These are phyloP conservation scores for Chalciporus sp. DNA, from an alignment of 1,284 basidiomycete species.

Conservation along the genomic window DNA sequence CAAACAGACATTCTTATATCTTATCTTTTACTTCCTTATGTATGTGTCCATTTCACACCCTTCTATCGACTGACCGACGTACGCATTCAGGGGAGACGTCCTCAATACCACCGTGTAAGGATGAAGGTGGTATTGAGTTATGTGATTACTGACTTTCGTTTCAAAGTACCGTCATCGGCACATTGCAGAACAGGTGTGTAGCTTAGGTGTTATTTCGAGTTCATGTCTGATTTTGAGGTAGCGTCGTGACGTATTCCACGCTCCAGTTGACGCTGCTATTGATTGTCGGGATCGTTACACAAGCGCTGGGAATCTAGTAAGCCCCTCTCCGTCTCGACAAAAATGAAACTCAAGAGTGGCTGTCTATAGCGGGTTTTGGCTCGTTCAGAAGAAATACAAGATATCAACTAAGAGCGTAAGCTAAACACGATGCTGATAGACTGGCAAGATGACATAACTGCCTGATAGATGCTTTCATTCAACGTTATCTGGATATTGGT, in stretches of 20 bases:
- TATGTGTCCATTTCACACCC: conserved; percentile 31
- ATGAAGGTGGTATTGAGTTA: too few relatives aligned
- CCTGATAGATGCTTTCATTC: conserved; percentile 64
- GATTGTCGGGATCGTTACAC: conserved; percentile 76
- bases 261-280: conserved; percentile 69
- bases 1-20: conserved; percentile 77
- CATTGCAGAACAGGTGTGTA: conserved; percentile 72
- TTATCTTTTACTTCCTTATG: conserved; percentile 80
- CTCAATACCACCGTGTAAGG: conserved; percentile 78
- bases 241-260: conserved; percentile 68
- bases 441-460: not conserved
- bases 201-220: not conserved
- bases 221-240: conserved; percentile 7
- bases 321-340: conserved; percentile 18
- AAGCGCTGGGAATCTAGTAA: conserved; percentile 77
- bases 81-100: conserved; percentile 73
- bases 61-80: not conserved
- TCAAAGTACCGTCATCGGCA: conserved; percentile 79
- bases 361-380: conserved; percentile 67
- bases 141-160: too few relatives aligned
- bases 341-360: not conserved
- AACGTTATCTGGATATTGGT: conserved; percentile 76
- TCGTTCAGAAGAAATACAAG: conserved; percentile 71
- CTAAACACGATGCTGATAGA: not conserved
- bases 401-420: conserved; percentile 72